Conservation (phyloP, 345 rosid species). For the Gynandropsis gynandra region DNA sequence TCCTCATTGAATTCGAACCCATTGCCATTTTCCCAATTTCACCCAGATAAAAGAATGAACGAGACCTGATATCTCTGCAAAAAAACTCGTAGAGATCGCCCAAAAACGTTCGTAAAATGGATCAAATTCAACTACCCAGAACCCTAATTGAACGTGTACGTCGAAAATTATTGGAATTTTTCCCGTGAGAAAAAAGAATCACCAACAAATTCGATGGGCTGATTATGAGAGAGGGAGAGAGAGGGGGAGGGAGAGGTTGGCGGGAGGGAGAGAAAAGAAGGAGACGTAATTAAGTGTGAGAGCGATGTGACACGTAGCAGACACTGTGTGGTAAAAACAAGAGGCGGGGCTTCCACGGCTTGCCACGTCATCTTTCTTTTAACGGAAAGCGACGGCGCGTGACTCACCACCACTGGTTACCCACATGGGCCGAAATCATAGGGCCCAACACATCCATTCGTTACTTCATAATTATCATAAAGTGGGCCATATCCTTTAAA, state of each 20-base stretch:
- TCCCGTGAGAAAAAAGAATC: constrained; percentile 19
- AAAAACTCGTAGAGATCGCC: not conserved
- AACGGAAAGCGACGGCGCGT: constrained; percentile 22
- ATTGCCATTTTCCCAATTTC: constrained; percentile 27
- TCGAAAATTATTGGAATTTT: not conserved
- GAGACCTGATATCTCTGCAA: not conserved
- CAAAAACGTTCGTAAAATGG: not conserved
- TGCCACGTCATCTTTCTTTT: constrained; percentile 26
- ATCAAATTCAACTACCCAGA: constrained; percentile 17
- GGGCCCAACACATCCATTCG: too few relatives aligned
- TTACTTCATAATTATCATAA: too few relatives aligned
- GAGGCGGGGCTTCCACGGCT: constrained; percentile 38
- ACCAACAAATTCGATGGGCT: constrained; percentile 11
- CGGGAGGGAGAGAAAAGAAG: constrained; percentile 38
- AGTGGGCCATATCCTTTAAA: too few relatives aligned
- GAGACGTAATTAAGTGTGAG: constrained; percentile 21
- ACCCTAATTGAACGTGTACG: not conserved
- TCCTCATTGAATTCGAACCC: constrained; percentile 31
- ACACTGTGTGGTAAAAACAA: constrained; percentile 17
- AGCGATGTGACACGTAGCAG: constrained; percentile 25
- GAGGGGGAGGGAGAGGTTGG: constrained; percentile 50
- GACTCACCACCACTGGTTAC: constrained; percentile 15
- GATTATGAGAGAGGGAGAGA: constrained; percentile 17
- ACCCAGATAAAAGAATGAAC: constrained; percentile 4
- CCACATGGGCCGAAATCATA: constrained; percentile 3